Base-by-base conservation (phyloP, 2,329 filamentous ascomycete species). In the Ascochyta fabae region DNA sequence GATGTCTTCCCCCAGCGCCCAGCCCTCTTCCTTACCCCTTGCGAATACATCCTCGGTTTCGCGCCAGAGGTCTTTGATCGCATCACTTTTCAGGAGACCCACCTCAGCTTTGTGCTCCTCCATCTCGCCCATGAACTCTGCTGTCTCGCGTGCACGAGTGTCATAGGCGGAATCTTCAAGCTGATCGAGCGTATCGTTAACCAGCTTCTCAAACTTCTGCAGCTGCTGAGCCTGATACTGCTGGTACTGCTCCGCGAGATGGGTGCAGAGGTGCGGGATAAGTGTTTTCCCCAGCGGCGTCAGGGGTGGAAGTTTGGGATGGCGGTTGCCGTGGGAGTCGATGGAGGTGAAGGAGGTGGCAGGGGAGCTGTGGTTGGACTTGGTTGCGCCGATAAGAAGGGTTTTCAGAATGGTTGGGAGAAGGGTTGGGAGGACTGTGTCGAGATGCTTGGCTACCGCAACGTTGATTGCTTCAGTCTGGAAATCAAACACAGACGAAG, bases 171-270 rank as follows among this genome's bases (percentile, higher is more conserved):
- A n/a, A 7, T 33, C 40, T 38, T 26, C 27, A n/a, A 56, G 24
- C 27, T 12, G 27, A 8, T 29, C 27, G 9, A 29, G 27, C 9
- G 27, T 29, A 3, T 35, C 16, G 33, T 38, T n/a, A 8, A 51
- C 34, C 9, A 51, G 6, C 33, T 56, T 35, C 42, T 56, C 27
- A 33, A 51, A 56, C 10, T 22, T 23, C 13, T 51, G 22, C 13
- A 51, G 24, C 38, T 51, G 53, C 2, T 48, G 36, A 6, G 35
- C 29, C 23, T 52, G 53, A 43, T 51, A 51, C 31, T 47, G 53
- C 26, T 47, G 47, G 24, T 51, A 47, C 27, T 56, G 47, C 8
- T 47, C 36, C 16, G 38, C 19, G n/a, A 56, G 53, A 34, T 56
- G 53, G 16, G 39, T 24, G 10, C 47, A 22, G 16, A 56, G 48